These are phyloP conservation scores for Ophiostoma tasmaniense DNA, from an alignment of 2,329 filamentous ascomycete genomes.

Conservation along the genomic window DNA sequence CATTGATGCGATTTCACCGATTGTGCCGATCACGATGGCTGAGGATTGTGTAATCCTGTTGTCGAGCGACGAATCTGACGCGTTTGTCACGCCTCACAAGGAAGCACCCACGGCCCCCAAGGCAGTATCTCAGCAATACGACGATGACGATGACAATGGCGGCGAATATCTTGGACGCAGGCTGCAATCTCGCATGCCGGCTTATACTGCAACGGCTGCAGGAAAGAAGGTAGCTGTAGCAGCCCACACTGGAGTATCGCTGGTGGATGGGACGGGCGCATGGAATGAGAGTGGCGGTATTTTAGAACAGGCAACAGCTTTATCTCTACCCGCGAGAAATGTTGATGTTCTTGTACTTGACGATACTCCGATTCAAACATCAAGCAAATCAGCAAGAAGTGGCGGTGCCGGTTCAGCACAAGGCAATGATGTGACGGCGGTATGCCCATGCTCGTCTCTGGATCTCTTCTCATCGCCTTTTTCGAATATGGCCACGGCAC, in stretches of 20 bases:
- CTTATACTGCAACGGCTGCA: not conserved
- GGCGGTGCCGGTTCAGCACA: not conserved
- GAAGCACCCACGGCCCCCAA: not conserved
- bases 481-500: not conserved
- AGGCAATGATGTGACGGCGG: not conserved
- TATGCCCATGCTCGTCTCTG: not conserved
- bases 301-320: not conserved
- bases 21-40: conserved; percentile 6
- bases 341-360: conserved; percentile 8
- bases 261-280: not conserved
- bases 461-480: conserved; percentile 3
- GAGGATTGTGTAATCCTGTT: conserved; percentile 11
- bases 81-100: conserved; percentile 3
- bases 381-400: not conserved
- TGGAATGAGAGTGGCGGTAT: not conserved
- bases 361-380: conserved; percentile 1
- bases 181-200: not conserved
- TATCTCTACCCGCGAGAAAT: not conserved
- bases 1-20: not conserved
- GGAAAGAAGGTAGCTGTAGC: not conserved
- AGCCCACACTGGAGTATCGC: not conserved
- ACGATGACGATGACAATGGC: not conserved
- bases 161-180: not conserved
- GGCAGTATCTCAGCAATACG: not conserved
- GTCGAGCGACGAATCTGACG: conserved; percentile 16